A percentile compares a stretch with the other conserved stretches of the same genome.
phyloP scores from a whole-genome alignment of 441 rosid species.

The Euphorbia schlechtendalii region DNA sequence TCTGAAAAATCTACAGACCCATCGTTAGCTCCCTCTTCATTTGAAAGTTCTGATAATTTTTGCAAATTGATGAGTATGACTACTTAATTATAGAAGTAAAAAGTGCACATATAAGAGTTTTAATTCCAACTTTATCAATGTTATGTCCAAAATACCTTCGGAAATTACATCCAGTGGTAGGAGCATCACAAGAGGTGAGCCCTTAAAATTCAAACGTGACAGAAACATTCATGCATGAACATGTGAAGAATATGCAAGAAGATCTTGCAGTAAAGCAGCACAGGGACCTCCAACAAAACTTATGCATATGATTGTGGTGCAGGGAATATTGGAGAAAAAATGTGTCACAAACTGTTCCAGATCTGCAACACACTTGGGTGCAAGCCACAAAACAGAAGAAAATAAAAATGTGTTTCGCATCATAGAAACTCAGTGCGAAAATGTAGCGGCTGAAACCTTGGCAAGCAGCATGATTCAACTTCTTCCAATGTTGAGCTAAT shows the following conservation, averaged over 20 bases:
- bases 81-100: neutral
- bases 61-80: neutral
- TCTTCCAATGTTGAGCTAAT: constrained; percentile 32
- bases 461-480: constrained; percentile 35
- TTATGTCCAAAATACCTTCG: constrained; percentile 48
- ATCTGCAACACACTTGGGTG: constrained; percentile 56
- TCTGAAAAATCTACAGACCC: constrained; percentile 26
- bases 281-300: constrained; percentile 62
- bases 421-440: constrained; percentile 9
- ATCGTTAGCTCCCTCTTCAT: constrained; percentile 35
- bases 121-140: neutral
- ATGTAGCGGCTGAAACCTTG: constrained; percentile 41
- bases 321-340: constrained; percentile 60
- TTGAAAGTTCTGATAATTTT: constrained; percentile 27
- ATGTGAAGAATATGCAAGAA: constrained; percentile 43
- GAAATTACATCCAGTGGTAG: constrained; percentile 58
- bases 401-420: constrained; percentile 5
- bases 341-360: constrained; percentile 56
- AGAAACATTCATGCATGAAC: constrained; percentile 62
- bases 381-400: constrained; percentile 36
- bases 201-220: constrained; percentile 57
- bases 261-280: constrained; percentile 49
- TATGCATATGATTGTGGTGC: constrained; percentile 58
- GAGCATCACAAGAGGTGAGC: constrained; percentile 70
- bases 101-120: neutral